A percentile compares a stretch with the other conserved stretches of the same genome.
phyloP scores from a whole-genome alignment of 148 eudicot genomes.

The Amaranthus hypochondriacus region DNA sequence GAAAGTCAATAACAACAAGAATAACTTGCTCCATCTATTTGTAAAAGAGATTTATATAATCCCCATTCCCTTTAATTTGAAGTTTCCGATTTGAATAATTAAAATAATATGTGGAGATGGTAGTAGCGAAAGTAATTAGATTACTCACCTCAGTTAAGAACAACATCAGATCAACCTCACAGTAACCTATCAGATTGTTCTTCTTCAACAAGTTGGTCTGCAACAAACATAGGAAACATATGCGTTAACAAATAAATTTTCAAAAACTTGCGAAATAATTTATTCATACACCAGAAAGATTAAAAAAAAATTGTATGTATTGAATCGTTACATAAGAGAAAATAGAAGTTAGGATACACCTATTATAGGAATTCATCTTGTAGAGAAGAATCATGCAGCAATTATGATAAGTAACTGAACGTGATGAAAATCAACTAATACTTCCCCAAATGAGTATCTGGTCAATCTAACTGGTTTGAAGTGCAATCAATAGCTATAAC shows the following conservation, averaged over 20 bases:
- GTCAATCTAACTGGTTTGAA: too few species aligned
- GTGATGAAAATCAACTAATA: too few species aligned
- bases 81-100: not conserved
- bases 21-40: not conserved
- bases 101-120: not conserved
- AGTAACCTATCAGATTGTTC: conserved; percentile 77
- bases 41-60: not conserved
- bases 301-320: too few species aligned
- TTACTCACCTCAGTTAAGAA: conserved; percentile 70
- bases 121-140: not conserved
- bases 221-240: conserved; percentile 27
- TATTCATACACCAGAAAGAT: not conserved
- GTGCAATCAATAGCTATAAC: too few species aligned
- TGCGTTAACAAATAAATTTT: not conserved
- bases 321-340: too few species aligned
- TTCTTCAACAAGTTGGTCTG: conserved; percentile 81
- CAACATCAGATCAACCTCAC: conserved; percentile 69
- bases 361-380: too few species aligned
- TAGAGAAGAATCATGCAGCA: too few species aligned
- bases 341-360: too few species aligned
- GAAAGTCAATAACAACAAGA: not conserved
- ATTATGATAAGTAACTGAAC: too few species aligned
- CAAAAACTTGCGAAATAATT: conserved; percentile 3
- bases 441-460: too few species aligned
- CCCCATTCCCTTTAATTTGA: not conserved